These are phyloP conservation scores for Harrya chromipes DNA, from an alignment of 768 basidiomycete genomes.

Conservation along the genomic window DNA sequence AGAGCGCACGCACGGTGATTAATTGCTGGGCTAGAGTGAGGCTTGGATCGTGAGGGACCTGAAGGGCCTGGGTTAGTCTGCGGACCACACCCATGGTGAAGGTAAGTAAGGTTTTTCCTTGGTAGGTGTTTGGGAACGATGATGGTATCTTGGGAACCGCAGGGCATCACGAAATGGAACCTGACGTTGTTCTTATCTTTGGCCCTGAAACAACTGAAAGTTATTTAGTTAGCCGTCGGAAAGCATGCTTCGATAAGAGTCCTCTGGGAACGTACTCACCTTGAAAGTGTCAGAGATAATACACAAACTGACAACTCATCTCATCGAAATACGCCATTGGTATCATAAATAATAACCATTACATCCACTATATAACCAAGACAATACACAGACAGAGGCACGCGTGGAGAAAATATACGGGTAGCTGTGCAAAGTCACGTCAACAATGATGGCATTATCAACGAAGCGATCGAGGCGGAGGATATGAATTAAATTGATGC, in stretches of 20 bases:
- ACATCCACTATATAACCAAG: background rate
- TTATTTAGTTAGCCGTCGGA: background rate
- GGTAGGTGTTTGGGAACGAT: background rate
- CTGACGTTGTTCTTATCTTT: slow-evolving; percentile 9
- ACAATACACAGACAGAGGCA: background rate
- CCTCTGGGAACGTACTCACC: background rate
- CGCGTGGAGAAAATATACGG: background rate
- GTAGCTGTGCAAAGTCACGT: slow-evolving; percentile 9
- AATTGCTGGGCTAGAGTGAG: slow-evolving; percentile 55
- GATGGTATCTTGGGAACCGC: slow-evolving; percentile 1
- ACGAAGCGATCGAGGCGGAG: background rate
- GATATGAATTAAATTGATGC: slow-evolving; percentile 30
- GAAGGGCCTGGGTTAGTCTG: slow-evolving; percentile 34
- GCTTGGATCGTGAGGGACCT: slow-evolving; percentile 53
- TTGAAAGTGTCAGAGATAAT: background rate
- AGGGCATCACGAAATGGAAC: background rate
- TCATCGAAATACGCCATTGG: background rate
- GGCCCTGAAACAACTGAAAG: background rate
- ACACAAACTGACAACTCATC: background rate
- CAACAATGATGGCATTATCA: slow-evolving; percentile 5
- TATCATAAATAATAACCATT: background rate
- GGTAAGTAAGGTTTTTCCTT: background rate
- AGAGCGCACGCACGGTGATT: slow-evolving; percentile 43
- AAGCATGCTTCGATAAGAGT: too few species aligned
- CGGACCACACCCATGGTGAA: slow-evolving; percentile 23